Evolutionary conservation across 495 filamentous ascomycete genomes (phyloP).

Genomic region (Aspergillus olivimuriae): DNA sequence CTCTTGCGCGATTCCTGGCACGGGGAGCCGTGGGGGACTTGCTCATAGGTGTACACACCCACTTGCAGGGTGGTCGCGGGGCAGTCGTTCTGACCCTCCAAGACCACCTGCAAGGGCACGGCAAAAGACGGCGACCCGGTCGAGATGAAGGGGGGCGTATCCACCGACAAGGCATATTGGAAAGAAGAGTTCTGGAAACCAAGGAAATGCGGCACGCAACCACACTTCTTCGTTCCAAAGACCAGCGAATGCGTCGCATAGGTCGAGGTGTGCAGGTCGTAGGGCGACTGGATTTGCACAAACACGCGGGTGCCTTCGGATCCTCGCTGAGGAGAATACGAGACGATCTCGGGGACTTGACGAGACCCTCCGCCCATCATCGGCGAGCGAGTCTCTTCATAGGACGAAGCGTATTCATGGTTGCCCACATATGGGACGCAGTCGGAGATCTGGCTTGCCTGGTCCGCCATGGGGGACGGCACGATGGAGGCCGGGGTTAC

Average conservation of each 20-base stretch:
- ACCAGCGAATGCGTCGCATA: conserved; percentile 56
- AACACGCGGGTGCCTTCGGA: conserved; percentile 59
- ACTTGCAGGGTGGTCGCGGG: conserved; percentile 58
- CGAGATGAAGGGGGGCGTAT: conserved; percentile 62
- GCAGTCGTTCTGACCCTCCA: conserved; percentile 61
- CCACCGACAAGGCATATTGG: conserved; percentile 65
- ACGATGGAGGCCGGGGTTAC: conserved; percentile 37
- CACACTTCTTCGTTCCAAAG: conserved; percentile 67
- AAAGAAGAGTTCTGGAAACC: conserved; percentile 51
- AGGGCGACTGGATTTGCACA: conserved; percentile 66
- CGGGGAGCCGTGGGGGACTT: conserved; percentile 30
- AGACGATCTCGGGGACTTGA: conserved; percentile 53
- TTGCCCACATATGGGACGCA: conserved; percentile 40
- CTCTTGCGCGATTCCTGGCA: conserved; percentile 42
- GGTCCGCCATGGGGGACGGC: conserved; percentile 40
- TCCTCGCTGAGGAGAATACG: conserved; percentile 62
- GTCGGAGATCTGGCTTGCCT: conserved; percentile 40
- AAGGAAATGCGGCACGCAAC: conserved; percentile 55
- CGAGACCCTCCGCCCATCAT: conserved; percentile 26
- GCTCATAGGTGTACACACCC: conserved; percentile 71
- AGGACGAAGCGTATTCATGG: conserved; percentile 37
- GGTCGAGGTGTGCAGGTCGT: conserved; percentile 58
- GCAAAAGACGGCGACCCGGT: conserved; percentile 61
- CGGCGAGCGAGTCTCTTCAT: conserved; percentile 39
- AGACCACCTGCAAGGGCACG: conserved; percentile 65